Evolutionary conservation across 2,329 filamentous ascomycete genomes (phyloP).

Genomic region (Stromatinia cepivora): DNA sequence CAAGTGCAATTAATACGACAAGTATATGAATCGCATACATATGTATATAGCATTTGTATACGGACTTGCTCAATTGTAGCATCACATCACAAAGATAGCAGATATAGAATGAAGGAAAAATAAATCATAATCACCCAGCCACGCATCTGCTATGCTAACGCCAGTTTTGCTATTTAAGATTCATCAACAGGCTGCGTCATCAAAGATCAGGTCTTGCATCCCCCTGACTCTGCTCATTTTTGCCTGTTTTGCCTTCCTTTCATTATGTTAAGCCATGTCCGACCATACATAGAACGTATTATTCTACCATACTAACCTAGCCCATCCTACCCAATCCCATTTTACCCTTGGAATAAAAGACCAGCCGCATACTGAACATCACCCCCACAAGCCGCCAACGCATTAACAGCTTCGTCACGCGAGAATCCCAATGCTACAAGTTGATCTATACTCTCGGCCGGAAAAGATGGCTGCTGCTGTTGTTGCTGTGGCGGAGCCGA

Average conservation of each 20-base stretch:
- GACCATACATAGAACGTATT: conserved; percentile 9
- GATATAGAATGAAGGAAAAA: background rate
- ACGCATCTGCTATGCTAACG: conserved; percentile 13
- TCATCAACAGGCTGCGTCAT: background rate
- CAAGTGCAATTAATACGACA: background rate
- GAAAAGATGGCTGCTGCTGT: conserved; percentile 36
- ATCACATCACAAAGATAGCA: background rate
- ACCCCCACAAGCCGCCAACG: conserved; percentile 78
- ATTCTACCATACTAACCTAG: background rate
- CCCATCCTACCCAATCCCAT: background rate
- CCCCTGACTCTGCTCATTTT: background rate
- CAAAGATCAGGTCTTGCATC: background rate
- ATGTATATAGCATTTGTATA: background rate
- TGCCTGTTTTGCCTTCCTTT: conserved; percentile 10
- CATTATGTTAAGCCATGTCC: conserved; percentile 4
- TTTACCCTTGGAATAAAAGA: conserved; percentile 62
- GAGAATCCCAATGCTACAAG: conserved; percentile 77
- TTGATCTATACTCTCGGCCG: conserved; percentile 69
- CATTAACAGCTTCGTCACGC: conserved; percentile 72
- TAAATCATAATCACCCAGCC: background rate
- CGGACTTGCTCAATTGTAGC: background rate
- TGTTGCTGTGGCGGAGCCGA: conserved; percentile 29
- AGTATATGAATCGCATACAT: background rate
- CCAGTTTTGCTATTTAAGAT: background rate
- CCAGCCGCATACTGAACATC: conserved; percentile 88